phyloP scores from a whole-genome alignment of 2,329 filamentous ascomycete genomes.

The Cryphonectria japonica region DNA sequence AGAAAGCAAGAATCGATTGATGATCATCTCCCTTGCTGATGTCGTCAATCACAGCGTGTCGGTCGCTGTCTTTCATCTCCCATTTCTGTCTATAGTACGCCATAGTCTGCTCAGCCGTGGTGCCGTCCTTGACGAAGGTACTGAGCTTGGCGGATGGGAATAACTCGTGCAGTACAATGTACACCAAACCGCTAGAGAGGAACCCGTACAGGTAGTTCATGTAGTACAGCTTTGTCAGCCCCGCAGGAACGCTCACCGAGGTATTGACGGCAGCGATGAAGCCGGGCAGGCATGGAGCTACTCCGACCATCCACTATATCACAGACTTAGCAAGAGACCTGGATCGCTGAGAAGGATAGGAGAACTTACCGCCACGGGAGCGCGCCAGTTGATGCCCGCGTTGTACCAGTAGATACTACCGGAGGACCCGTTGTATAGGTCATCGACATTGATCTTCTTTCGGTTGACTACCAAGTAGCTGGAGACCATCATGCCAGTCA shows the following conservation, averaged over 20 bases:
- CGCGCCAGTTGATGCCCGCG: slow-evolving; percentile 46
- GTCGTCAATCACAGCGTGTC: background rate
- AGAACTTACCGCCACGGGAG: slow-evolving; percentile 43
- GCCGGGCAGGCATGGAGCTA: slow-evolving; percentile 46
- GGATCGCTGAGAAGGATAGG: background rate
- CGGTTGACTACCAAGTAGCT: slow-evolving; percentile 28
- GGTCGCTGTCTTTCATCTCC: slow-evolving; percentile 2
- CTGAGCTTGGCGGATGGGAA: slow-evolving; percentile 38
- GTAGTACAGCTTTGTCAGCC: slow-evolving; percentile 44
- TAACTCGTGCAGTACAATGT: slow-evolving; percentile 37
- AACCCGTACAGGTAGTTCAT: slow-evolving; percentile 47
- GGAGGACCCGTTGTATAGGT: slow-evolving; percentile 39
- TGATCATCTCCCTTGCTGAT: background rate
- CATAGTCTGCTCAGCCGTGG: slow-evolving; percentile 5
- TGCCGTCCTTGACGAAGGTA: slow-evolving; percentile 35
- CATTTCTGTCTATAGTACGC: slow-evolving; percentile 1
- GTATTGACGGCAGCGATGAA: slow-evolving; percentile 46
- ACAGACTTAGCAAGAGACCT: background rate
- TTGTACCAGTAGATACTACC: slow-evolving; percentile 46
- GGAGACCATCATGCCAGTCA: slow-evolving; percentile 27
- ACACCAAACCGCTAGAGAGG: slow-evolving; percentile 39
- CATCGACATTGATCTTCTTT: slow-evolving; percentile 30
- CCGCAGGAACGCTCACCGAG: slow-evolving; percentile 39
- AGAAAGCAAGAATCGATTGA: background rate
- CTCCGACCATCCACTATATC: slow-evolving; percentile 45